Conservation (phyloP, 306 rosid genomes). For the Cicer arietinum region DNA sequence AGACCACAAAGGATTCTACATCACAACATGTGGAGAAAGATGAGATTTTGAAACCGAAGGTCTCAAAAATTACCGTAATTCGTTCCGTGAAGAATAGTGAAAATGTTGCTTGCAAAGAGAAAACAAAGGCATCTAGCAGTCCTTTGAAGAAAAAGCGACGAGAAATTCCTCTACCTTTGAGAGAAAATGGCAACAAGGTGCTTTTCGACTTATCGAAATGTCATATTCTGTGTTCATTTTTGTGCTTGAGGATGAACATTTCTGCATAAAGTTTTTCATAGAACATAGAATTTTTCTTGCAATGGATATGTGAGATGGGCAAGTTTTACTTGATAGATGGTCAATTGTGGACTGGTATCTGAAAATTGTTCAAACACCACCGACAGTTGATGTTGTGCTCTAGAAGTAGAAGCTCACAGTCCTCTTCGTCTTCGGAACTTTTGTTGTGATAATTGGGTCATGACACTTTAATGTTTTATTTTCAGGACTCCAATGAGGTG, state of each 20-base stretch:
- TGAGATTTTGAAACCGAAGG: constrained; percentile 50
- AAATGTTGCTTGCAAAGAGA: constrained; percentile 46
- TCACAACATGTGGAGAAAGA: constrained; percentile 51
- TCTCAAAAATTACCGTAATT: constrained; percentile 44
- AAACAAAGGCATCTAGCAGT: constrained; percentile 48
- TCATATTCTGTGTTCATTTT: constrained; percentile 17
- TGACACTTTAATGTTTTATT: constrained; percentile 14
- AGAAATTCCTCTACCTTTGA: constrained; percentile 42
- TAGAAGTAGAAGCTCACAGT: too few relatives aligned
- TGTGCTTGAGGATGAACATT: constrained; percentile 10
- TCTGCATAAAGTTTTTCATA: not conserved
- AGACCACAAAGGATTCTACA: constrained; percentile 47
- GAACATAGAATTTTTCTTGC: not conserved
- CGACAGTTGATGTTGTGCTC: too few relatives aligned
- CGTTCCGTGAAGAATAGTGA: constrained; percentile 43
- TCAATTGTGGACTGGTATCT: not conserved
- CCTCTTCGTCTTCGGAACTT: too few relatives aligned
- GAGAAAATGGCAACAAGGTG: constrained; percentile 62
- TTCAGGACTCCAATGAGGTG: constrained; percentile 61
- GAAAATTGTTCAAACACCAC: too few relatives aligned
- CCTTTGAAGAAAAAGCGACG: constrained; percentile 56
- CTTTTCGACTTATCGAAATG: constrained; percentile 20
- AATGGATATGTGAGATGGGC: not conserved
- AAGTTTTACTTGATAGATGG: not conserved
- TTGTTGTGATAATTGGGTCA: not conserved